Evolutionary conservation across 1,139 yeast species (phyloP), one percentile per base, ranked within the genome.

Genomic region (Hemisphaericaspora xylofermentans): DNA sequence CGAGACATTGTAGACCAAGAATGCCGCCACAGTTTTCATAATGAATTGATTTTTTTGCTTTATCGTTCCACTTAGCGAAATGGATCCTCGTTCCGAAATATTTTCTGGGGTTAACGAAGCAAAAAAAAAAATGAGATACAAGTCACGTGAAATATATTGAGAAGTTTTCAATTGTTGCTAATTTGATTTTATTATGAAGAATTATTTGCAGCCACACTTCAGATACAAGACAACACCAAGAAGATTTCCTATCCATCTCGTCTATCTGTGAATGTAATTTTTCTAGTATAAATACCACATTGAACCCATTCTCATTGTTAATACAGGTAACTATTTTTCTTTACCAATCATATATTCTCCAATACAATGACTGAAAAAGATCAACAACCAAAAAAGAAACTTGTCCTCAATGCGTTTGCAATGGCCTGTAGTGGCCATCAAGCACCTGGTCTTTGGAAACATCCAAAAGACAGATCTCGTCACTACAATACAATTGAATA

Each of bases 371-470:
- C 39, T 26, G 30, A 30, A 5, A 28, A 19, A 30, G n/a, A 15
- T 34, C 13, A 35, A 28, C 34, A 36, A 27, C 22, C 36, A 16
- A 42, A 40, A 25, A 60, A 61, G 36, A 55, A 54, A 26, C 52
- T 65, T 40, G 58, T 66, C 34, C 48, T 68, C 36, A 68, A 68
- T 53, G 72, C 74, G 14, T 69, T 70, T 47, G 70, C 59, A 22
- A 64, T 69, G 68, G 68, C 66, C 12, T 49, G 63, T 38, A 62
- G 69, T 36, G 74, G 73, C 5, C 61, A 64, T 33, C 75, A 68
- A 46, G 61, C 55, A 26, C 66, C 63, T 4, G 75, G 75, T 1
- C 60, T 66, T 25, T 71, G 77, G 77, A 65, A 61, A 39, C 70
- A 70, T 41, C 76, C 76, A 6, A 51, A 63, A 13, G 76, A 71